phyloP scores from a whole-genome alignment of 2,329 filamentous ascomycete species.

The Claviceps sp. region DNA sequence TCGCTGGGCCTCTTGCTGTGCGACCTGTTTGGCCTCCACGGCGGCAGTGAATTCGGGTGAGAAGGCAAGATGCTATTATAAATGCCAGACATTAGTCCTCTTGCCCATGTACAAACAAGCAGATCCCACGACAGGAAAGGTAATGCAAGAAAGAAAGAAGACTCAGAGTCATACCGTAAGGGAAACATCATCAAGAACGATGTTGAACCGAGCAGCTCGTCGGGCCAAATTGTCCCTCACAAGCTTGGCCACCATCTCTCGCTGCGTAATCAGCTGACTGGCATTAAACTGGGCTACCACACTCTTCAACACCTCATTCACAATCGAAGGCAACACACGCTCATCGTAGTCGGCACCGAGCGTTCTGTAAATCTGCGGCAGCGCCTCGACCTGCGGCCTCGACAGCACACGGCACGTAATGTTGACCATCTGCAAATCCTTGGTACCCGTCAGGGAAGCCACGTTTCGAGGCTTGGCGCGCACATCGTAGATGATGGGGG shows the following conservation, averaged over 20 bases:
- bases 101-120: neutral
- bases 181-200: slow-evolving; percentile 92
- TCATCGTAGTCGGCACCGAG: slow-evolving; percentile 94
- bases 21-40: slow-evolving; percentile 62
- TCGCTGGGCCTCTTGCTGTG: slow-evolving; percentile 87
- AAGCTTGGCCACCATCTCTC: slow-evolving; percentile 86
- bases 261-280: slow-evolving; percentile 94
- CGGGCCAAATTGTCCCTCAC: slow-evolving; percentile 87
- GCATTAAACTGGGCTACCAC: slow-evolving; percentile 99
- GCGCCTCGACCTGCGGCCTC: slow-evolving; percentile 69
- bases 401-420: slow-evolving; percentile 99
- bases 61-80: slow-evolving; percentile 51
- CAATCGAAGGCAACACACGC: slow-evolving; percentile 89
- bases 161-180: slow-evolving; percentile 52
- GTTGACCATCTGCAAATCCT: slow-evolving; percentile 99
- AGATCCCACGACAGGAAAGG: neutral
- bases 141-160: slow-evolving; percentile 14
- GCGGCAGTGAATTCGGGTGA: slow-evolving; percentile 62
- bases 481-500: slow-evolving; percentile 91
- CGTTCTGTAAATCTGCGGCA: slow-evolving; percentile 95
- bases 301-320: slow-evolving; percentile 97
- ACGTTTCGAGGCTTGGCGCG: slow-evolving; percentile 95
- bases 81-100: neutral
- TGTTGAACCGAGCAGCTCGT: slow-evolving; percentile 92
- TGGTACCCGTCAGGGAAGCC: slow-evolving; percentile 91